Evolutionary conservation across 1,284 basidiomycete genomes (phyloP).

Genomic region (Cerrena zonata): DNA sequence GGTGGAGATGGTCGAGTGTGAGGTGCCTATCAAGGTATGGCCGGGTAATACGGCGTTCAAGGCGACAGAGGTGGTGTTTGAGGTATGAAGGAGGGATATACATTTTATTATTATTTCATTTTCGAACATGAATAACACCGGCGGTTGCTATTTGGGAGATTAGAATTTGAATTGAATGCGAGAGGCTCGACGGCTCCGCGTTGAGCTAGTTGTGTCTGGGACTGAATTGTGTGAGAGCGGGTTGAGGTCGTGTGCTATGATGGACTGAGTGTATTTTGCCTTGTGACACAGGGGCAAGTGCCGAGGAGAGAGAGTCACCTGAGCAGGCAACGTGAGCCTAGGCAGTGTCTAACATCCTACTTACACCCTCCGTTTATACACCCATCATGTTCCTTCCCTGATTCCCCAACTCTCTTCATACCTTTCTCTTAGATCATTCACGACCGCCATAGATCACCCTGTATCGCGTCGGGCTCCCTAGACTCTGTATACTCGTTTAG

Average conservation of each 20-base stretch:
- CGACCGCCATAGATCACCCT: not conserved
- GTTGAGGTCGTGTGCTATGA: not conserved
- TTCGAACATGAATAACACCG: constrained; percentile 15
- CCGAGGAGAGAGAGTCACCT: not conserved
- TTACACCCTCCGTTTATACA: not conserved
- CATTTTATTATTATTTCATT: not conserved
- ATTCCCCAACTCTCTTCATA: not conserved
- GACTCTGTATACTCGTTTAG: not conserved
- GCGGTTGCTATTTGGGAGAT: not conserved
- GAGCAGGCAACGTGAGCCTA: not conserved
- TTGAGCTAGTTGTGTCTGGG: not conserved
- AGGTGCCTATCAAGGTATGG: constrained; percentile 83
- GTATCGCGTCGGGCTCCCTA: not conserved
- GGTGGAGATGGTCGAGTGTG: constrained; percentile 84
- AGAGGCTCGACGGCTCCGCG: not conserved
- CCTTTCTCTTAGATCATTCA: not conserved
- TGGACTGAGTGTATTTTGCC: not conserved
- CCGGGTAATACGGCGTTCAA: constrained; percentile 85
- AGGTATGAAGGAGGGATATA: constrained; percentile 33
- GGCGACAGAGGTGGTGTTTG: constrained; percentile 72
- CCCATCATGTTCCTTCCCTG: not conserved
- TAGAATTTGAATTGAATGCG: not conserved
- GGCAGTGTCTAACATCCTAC: no score
- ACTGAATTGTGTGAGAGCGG: not conserved
- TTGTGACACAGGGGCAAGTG: not conserved